Evolutionary conservation across 495 filamentous ascomycete species (phyloP).

Genomic region (Oidiodendron maius): DNA sequence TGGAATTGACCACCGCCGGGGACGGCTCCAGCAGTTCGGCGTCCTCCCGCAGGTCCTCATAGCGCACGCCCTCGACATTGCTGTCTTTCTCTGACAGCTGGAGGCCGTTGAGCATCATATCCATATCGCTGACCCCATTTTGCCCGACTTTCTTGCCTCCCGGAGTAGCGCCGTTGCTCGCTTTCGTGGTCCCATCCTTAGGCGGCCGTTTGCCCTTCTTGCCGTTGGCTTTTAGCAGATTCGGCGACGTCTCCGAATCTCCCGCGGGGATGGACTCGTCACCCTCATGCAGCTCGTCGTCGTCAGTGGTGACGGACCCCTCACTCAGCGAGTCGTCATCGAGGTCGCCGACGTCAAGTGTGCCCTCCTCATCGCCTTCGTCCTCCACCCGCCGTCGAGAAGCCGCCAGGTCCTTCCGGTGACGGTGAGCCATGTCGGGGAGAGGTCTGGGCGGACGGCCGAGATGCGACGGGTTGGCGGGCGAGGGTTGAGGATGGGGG

Average conservation of each 20-base stretch:
- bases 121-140: constrained; percentile 61
- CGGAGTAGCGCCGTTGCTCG: constrained; percentile 10
- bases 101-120: constrained; percentile 83
- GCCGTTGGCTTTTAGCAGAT: constrained; percentile 18
- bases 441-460: constrained; percentile 14
- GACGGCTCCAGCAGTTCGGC: constrained; percentile 25
- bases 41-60: constrained; percentile 24
- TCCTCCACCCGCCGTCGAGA: constrained; percentile 76
- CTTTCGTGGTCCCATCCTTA: constrained; percentile 9
- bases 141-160: constrained; percentile 16
- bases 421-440: constrained; percentile 53
- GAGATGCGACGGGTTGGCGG: constrained; percentile 24
- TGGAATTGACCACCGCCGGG: constrained; percentile 18
- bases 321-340: constrained; percentile 84
- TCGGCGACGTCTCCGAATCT: constrained; percentile 41
- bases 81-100: constrained; percentile 53
- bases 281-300: constrained; percentile 50
- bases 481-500: constrained; percentile 22
- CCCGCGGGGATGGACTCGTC: constrained; percentile 70
- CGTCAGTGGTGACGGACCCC: constrained; percentile 67
- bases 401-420: constrained; percentile 67
- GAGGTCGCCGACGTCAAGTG: constrained; percentile 55
- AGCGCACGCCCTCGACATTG: constrained; percentile 14
- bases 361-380: constrained; percentile 71
- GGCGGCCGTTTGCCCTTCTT: constrained; percentile 6